These are phyloP conservation scores for Entamoeba invadens DNA, from an alignment of 208 protist species.

Conservation along the genomic window DNA sequence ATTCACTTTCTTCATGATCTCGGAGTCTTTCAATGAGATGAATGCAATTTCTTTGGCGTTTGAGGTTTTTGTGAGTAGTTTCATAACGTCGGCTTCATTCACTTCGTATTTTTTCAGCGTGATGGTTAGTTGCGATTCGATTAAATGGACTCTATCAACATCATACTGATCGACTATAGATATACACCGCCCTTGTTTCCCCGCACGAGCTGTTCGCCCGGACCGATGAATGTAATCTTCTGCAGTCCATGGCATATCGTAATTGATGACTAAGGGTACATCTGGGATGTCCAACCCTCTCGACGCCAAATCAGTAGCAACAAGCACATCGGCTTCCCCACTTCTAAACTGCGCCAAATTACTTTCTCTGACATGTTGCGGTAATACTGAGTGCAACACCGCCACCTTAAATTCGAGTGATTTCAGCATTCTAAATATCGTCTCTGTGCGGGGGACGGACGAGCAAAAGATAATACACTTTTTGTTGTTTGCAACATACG, in stretches of 20 bases:
- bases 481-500: not conserved
- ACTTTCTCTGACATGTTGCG: constrained; percentile 1
- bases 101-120: not conserved
- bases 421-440: not conserved
- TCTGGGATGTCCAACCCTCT: constrained; percentile 88
- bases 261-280: constrained; percentile 86
- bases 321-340: constrained; percentile 63
- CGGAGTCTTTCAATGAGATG: not conserved
- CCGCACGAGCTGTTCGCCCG: constrained; percentile 28
- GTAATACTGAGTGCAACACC: not conserved
- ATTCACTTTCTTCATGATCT: not conserved
- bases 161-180: constrained; percentile 1
- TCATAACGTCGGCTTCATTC: not conserved
- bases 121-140: not conserved
- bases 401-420: not conserved
- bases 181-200: not conserved
- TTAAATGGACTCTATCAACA: not conserved
- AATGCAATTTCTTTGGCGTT: not conserved
- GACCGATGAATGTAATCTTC: not conserved
- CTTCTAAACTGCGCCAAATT: not conserved
- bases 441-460: not conserved
- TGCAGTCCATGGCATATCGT: constrained; percentile 62
- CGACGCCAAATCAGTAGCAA: constrained; percentile 87
- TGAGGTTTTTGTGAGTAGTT: not conserved
- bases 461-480: not conserved